Evolutionary conservation across 1,284 basidiomycete species (phyloP), one percentile per base, ranked within the genome.

Genomic region (Puccinia coronata): DNA sequence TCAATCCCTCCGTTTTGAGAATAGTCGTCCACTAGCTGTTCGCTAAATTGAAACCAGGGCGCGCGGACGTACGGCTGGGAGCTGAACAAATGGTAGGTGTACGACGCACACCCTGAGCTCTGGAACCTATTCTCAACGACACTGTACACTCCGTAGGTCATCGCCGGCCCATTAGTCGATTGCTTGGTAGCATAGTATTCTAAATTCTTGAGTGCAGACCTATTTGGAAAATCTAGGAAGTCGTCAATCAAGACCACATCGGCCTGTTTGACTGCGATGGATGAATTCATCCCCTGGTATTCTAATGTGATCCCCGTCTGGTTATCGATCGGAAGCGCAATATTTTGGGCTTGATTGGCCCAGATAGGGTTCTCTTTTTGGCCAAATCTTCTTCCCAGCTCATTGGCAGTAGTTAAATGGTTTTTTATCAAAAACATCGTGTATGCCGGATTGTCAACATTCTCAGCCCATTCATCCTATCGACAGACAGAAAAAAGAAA

Each of bases 31-130:
- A 41, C 75, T 16, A 82, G 59, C 69, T 84, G 83, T 80, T 84
- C 84, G 25, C 82, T 83, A 70, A 85, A 85, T 80, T 85, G 84
- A 71, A 82, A 83, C 81, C 81, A 85, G 0, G 84, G 84, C 39
- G 80, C 82, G 0, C 84, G 81, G 1, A 81, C 70, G 65, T 85
- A 85, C 9, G 84, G 84, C 53, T 83, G 81, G 0, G 82, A 75
- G 0, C 82, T 63, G 34, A 81, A 82, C 20, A 84, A 81, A 76
- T 84, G 57, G 70, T 84, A 84, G 25, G 84, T 83, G 73, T 82
- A 85, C 16, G 81, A 73, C 3, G 84, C 83, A 70, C 84, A 85
- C 11, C 84, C 84, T 6, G 82, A 57, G 4, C 76, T 72, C 20
- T 82, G 82, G 34, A 85, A 82, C 67, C 82, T 69, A 14, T 82